phyloP scores from a whole-genome alignment of 2,329 filamentous ascomycete genomes.

The Chrysoporthe deuterocubensis region DNA sequence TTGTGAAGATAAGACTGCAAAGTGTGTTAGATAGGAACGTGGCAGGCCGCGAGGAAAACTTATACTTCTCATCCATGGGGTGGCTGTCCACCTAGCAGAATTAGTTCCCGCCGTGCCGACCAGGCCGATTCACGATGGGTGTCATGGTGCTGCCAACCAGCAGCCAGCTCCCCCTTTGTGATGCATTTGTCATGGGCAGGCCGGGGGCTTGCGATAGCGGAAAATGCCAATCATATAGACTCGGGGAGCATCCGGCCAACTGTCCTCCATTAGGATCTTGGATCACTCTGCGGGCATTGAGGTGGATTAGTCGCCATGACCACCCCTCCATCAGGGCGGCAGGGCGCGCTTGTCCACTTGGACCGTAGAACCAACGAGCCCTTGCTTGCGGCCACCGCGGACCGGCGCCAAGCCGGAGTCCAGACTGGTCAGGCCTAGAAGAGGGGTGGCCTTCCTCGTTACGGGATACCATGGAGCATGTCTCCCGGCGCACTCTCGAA shows the following conservation, averaged over 20 bases:
- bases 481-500: no score
- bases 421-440: no score
- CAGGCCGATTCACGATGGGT: not conserved
- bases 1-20: not conserved
- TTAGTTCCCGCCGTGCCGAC: not conserved
- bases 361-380: no score
- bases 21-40: no score
- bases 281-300: not conserved
- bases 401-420: no score
- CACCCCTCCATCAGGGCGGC: not conserved
- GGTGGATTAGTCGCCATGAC: not conserved
- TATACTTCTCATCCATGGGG: not conserved
- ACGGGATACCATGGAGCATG: no score
- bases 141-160: not conserved
- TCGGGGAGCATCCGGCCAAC: no score
- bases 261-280: no score
- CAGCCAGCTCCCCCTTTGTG: not conserved
- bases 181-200: not conserved
- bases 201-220: no score
- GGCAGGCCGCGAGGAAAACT: not conserved
- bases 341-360: not conserved
- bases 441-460: no score
- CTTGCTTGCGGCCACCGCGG: no score
- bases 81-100: constrained; percentile 4
- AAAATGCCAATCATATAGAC: no score